Conservation (phyloP, 192 early-diverging fungal genomes). For the Coemansia sp. region DNA sequence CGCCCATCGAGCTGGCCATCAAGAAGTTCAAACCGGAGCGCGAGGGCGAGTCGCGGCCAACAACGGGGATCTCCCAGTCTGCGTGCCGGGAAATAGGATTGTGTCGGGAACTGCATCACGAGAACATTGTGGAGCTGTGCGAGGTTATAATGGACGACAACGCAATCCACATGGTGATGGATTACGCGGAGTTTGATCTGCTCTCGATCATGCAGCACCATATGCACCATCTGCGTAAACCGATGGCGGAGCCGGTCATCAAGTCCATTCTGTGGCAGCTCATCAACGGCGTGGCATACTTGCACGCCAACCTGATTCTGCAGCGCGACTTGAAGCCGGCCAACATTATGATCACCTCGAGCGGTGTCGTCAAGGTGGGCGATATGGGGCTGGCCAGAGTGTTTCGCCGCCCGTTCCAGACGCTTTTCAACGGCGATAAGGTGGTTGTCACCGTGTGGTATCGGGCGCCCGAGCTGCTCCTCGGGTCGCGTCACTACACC, state of each 20-base stretch:
- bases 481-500: conserved; percentile 88
- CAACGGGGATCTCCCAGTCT: conserved; percentile 87
- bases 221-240: conserved; percentile 72
- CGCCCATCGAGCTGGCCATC: conserved; percentile 78
- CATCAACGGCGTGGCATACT: conserved; percentile 81
- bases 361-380: conserved; percentile 91
- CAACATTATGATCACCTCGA: conserved; percentile 85
- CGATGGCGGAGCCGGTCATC: conserved; percentile 78
- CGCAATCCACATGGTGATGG: conserved; percentile 95
- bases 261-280: conserved; percentile 91
- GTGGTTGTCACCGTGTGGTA: conserved; percentile 98
- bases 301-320: conserved; percentile 83
- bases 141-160: conserved; percentile 92
- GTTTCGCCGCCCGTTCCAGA: conserved; percentile 70
- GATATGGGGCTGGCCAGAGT: conserved; percentile 89
- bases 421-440: conserved; percentile 81
- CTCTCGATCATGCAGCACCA: conserved; percentile 90
- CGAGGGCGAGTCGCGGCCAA: conserved; percentile 72
- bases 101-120: conserved; percentile 86
- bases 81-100: conserved; percentile 93
- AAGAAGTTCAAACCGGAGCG: conserved; percentile 98
- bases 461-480: conserved; percentile 86
- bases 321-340: conserved; percentile 94
- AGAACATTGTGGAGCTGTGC: conserved; percentile 83
- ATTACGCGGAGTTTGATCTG: conserved; percentile 93